Conservation (phyloP, 208 protist species). For the Leishmania tropica region DNA sequence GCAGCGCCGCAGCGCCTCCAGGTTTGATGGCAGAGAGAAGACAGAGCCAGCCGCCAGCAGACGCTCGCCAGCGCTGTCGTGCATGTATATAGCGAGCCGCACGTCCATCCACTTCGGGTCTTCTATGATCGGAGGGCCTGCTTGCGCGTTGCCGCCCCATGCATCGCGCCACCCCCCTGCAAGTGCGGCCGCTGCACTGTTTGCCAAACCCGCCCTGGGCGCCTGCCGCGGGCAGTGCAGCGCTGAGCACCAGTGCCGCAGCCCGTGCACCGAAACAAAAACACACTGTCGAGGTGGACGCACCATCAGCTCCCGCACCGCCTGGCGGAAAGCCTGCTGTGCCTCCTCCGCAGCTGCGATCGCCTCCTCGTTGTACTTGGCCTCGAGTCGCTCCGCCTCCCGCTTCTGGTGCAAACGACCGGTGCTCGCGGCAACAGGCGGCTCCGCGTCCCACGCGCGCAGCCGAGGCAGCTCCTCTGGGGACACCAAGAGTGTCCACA, state of each 20-base stretch:
- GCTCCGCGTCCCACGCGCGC: slow-evolving; percentile 18
- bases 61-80: slow-evolving; percentile 17
- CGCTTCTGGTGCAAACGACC: background rate
- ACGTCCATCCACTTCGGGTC: slow-evolving; percentile 25
- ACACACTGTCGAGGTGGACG: slow-evolving; percentile 30
- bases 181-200: background rate
- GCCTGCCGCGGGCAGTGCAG: slow-evolving; percentile 11
- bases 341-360: slow-evolving; percentile 11
- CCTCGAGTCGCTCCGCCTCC: background rate
- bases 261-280: slow-evolving; percentile 20
- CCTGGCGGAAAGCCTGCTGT: background rate
- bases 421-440: slow-evolving; percentile 3
- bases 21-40: slow-evolving; percentile 24
- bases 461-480: slow-evolving; percentile 9
- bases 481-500: background rate
- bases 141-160: background rate
- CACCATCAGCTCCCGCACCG: slow-evolving; percentile 16
- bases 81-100: slow-evolving; percentile 22
- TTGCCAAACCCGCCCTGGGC: background rate
- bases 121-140: slow-evolving; percentile 2
- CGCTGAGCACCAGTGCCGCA: slow-evolving; percentile 12
- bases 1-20: slow-evolving; percentile 15
- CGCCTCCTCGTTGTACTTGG: slow-evolving; percentile 10
- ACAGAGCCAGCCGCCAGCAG: slow-evolving; percentile 23
- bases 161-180: background rate